phyloP scores from a whole-genome alignment of 2,329 filamentous ascomycete genomes.

The Arthrobotrys conoides region DNA sequence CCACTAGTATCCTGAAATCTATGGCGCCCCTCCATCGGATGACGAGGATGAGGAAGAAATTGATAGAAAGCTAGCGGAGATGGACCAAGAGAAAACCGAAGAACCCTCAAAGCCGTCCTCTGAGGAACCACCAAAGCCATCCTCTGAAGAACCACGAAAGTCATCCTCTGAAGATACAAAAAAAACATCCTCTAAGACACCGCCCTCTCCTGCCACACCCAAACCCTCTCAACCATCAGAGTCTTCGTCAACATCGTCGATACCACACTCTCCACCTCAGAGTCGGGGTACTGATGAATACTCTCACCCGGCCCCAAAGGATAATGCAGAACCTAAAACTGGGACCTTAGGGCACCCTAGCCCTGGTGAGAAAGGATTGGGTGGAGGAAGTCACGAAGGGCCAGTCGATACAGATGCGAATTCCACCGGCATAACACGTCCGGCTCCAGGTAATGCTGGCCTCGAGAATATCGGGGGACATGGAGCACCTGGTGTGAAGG shows the following conservation, averaged over 20 bases:
- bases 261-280: conserved; percentile 52
- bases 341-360: conserved; percentile 40
- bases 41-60: conserved; percentile 72
- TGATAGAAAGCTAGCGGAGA: conserved; percentile 49
- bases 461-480: conserved; percentile 49
- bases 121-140: background rate
- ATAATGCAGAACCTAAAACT: conserved; percentile 44
- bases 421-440: conserved; percentile 32
- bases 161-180: background rate
- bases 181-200: background rate
- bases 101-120: too few relatives aligned
- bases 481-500: conserved; percentile 48
- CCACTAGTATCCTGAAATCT: conserved; percentile 83
- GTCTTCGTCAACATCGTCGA: conserved; percentile 31
- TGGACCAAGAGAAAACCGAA: conserved; percentile 39
- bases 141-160: background rate
- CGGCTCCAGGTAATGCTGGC: conserved; percentile 40
- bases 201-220: background rate
- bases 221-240: conserved; percentile 8
- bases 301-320: conserved; percentile 45
- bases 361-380: conserved; percentile 51
- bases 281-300: conserved; percentile 45
- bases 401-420: conserved; percentile 53
- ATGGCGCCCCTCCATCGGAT: conserved; percentile 89
- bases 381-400: conserved; percentile 54